Base-by-base conservation (phyloP, 2,329 filamentous ascomycete species). In the Sclerotinia sclerotiorum region DNA sequence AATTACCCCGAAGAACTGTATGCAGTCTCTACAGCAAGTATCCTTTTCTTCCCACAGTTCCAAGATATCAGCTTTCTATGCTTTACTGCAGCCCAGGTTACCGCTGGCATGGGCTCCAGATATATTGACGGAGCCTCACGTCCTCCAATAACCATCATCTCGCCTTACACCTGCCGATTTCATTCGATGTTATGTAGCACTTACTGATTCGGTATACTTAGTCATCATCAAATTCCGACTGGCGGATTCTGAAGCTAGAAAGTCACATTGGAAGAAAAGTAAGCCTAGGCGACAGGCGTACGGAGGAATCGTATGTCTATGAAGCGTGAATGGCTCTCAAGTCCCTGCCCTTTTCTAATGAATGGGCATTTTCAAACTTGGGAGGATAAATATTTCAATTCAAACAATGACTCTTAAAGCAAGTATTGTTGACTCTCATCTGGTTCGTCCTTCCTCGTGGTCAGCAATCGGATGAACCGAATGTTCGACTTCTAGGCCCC, bases 391-490 rank as follows among this genome's bases (percentile, higher is more conserved):
- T 57, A 32, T 57, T 57, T 42, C 32, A 42, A 57, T 42, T 10
- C 21, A 7, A 24, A 42, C 32, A 39, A 39, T 17, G 51, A 32
- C 51, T 15, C 29, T 54, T 11, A 29, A 60, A 42, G 6, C 8
- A 13, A 32, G 51, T 54, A 60, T 32, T 48, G 24, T 32, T 24
- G 21, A 57, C 32, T 19, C 13, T 11, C 55, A 57, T 48, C 32
- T 32, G 57, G 29, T 48, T 24, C 42, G 21, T 61, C 42, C 3
- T 29, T 61, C 24, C 57, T 61, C 42, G 32, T 60, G 42, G 57
- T 60, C 57, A 60, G 42, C 27, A 60, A 42, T 46, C 17, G 21
- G 57, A 48, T 44, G 57, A 32, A 60, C 11, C 5, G 24, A 60
- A 32, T 48, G 17, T 48, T 46, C 17, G 24, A 24, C 32, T 32